phyloP scores from a whole-genome alignment of 257 asterid genomes.

The Sherardia arvensis region DNA sequence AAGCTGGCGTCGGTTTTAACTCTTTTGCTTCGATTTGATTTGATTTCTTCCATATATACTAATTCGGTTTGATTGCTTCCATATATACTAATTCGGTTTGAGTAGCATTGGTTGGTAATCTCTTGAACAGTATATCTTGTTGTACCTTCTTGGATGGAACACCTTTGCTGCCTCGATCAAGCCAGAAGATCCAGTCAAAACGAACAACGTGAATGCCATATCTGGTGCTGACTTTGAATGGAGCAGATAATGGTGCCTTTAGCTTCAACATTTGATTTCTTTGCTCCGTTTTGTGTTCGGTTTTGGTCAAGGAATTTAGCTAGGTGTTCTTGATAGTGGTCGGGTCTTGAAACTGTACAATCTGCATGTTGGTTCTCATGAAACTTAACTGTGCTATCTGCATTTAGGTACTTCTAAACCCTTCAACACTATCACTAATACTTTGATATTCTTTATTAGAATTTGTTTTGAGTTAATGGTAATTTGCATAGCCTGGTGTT shows the following conservation, averaged over 20 bases:
- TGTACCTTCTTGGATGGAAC: constrained; percentile 88
- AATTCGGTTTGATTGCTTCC: too few relatives aligned
- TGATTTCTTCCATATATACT: too few relatives aligned
- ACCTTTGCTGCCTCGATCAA: constrained; percentile 58
- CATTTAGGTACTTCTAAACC: too few relatives aligned
- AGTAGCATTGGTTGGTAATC: constrained; percentile 9
- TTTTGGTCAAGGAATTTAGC: not conserved
- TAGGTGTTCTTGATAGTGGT: not conserved
- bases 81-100: too few relatives aligned
- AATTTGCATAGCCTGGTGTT: too few relatives aligned
- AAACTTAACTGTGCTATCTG: not conserved
- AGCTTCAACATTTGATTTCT: constrained; percentile 2
- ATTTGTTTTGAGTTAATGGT: too few relatives aligned
- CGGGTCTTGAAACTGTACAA: not conserved
- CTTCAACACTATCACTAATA: too few relatives aligned
- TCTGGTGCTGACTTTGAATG: constrained; percentile 68
- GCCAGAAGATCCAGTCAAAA: constrained; percentile 56
- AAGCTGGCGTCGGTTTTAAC: too few relatives aligned
- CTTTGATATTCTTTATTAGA: too few relatives aligned
- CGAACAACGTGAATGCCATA: constrained; percentile 42
- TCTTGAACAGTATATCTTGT: constrained; percentile 67
- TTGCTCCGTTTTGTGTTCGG: not conserved
- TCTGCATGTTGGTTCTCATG: not conserved
- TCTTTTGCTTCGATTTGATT: too few relatives aligned
- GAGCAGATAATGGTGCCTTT: constrained; percentile 42